Conservation (phyloP, 1,139 yeast species). For the Yamadazyma conglobata region DNA sequence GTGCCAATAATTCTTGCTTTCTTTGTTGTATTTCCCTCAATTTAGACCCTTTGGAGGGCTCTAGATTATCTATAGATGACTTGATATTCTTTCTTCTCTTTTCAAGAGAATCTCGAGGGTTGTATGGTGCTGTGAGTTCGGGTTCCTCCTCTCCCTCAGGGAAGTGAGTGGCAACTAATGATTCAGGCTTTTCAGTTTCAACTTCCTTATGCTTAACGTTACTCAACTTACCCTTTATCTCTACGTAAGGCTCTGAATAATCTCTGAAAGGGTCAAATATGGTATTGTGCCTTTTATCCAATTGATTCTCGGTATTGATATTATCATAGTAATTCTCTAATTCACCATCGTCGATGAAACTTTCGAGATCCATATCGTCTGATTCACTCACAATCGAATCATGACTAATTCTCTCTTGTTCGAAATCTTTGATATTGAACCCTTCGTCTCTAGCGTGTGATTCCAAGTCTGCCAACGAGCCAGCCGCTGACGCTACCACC, state of each 20-base stretch:
- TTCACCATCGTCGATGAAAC: slow-evolving; percentile 5
- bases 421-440: slow-evolving; percentile 20
- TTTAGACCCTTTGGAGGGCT: slow-evolving; percentile 12
- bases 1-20: slow-evolving; percentile 20
- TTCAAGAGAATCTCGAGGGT: slow-evolving; percentile 12
- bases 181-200: slow-evolving; percentile 2
- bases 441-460: slow-evolving; percentile 35
- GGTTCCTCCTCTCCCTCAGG: slow-evolving; percentile 1
- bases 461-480: slow-evolving; percentile 38
- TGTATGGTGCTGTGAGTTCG: background rate
- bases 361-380: slow-evolving; percentile 7
- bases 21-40: slow-evolving; percentile 2
- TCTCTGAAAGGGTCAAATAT: slow-evolving; percentile 7
- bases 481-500: slow-evolving; percentile 51
- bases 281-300: slow-evolving; percentile 3
- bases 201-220: slow-evolving; percentile 6
- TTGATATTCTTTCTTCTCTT: slow-evolving; percentile 22
- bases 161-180: background rate
- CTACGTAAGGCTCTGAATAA: slow-evolving; percentile 8
- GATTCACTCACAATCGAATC: slow-evolving; percentile 3
- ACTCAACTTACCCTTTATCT: slow-evolving; percentile 15
- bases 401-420: slow-evolving; percentile 5
- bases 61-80: slow-evolving; percentile 18
- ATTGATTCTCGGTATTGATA: slow-evolving; percentile 6
- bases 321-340: slow-evolving; percentile 7